Evolutionary conservation across 106 monocot genomes (phyloP).

Genomic region (Dendrobium catenatum): DNA sequence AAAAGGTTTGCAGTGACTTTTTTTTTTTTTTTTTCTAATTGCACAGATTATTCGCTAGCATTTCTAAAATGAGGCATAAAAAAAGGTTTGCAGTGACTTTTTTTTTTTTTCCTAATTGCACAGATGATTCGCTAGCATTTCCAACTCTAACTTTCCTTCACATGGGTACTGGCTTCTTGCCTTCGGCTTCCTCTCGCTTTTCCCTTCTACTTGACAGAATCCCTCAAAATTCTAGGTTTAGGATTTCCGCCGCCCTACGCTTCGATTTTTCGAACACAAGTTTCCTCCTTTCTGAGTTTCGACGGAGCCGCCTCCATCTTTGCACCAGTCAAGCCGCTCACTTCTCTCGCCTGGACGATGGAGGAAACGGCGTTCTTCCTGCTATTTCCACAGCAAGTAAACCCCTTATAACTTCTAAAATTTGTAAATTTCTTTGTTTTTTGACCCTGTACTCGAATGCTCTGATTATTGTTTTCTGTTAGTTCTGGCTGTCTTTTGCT

Average conservation of each 20-base stretch:
- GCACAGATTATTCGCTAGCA: too few species aligned
- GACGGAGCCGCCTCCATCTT: background rate
- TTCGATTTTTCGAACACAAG: conserved; percentile 1
- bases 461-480: background rate
- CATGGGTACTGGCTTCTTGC: background rate
- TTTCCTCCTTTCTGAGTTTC: background rate
- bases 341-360: conserved; percentile 7
- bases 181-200: background rate
- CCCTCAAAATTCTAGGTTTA: conserved; percentile 21
- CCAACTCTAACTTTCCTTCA: too few species aligned
- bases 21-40: too few species aligned
- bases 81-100: too few species aligned
- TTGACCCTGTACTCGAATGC: too few species aligned
- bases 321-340: conserved; percentile 4
- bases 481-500: background rate
- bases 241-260: background rate
- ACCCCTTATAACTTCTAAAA: background rate
- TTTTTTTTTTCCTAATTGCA: too few species aligned
- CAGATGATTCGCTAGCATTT: too few species aligned
- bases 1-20: too few species aligned
- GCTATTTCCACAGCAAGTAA: conserved; percentile 8
- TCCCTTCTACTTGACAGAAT: conserved; percentile 12
- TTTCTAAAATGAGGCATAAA: too few species aligned
- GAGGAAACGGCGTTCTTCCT: conserved; percentile 10
- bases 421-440: background rate